A percentile compares a stretch with the other conserved stretches of the same genome.
Evolutionary conservation across 306 rosid species (phyloP).

Genomic region (Crataegus laevigata): DNA sequence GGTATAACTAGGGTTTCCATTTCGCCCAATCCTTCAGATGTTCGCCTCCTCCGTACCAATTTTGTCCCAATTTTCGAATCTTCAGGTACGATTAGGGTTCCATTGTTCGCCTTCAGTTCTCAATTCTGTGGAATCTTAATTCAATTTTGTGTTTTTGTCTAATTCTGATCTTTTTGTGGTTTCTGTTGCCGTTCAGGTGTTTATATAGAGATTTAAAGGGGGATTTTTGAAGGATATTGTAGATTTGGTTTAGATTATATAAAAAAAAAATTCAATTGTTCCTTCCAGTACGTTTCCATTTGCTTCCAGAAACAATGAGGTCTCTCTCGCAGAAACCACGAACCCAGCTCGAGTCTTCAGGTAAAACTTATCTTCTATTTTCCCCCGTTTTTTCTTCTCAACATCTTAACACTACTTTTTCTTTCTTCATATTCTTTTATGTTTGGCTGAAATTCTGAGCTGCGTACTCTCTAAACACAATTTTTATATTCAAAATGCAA

Average conservation of each 20-base stretch:
- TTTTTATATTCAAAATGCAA: background rate
- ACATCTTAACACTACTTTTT: too few relatives aligned
- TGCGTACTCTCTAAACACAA: background rate
- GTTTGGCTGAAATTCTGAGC: too few relatives aligned
- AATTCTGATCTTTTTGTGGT: background rate
- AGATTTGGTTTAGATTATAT: background rate
- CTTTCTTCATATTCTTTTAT: too few relatives aligned
- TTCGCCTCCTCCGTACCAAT: background rate
- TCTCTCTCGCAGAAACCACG: too few relatives aligned
- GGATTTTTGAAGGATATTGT: background rate
- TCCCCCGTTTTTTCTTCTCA: too few relatives aligned
- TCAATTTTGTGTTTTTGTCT: background rate
- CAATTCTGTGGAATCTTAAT: background rate
- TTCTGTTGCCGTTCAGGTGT: background rate
- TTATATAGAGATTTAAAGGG: background rate
- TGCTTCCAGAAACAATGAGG: too few relatives aligned
- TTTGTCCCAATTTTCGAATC: too few relatives aligned
- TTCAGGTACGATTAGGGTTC: background rate
- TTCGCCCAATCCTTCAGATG: background rate
- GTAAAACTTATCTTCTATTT: too few relatives aligned
- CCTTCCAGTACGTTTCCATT: too few relatives aligned
- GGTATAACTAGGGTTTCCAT: background rate
- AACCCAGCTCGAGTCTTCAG: too few relatives aligned
- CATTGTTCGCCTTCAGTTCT: background rate
- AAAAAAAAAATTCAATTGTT: background rate